Conservation (phyloP, 2,329 filamentous ascomycete species). For the Fusarium sp. region DNA sequence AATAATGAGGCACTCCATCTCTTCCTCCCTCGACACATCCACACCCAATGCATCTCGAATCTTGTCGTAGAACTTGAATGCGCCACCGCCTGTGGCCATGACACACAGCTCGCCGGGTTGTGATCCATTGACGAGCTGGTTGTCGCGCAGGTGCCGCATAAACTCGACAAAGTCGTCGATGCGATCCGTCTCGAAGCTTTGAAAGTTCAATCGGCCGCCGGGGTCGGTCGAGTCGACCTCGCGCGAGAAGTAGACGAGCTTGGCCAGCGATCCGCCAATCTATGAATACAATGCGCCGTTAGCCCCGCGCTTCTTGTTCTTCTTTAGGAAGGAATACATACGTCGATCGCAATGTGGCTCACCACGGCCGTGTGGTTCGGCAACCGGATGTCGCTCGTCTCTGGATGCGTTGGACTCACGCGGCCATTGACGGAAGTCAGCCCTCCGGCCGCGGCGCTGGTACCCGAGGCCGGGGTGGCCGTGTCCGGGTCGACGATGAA, state of each 20-base stretch:
- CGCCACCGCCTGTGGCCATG: slow-evolving; percentile 95
- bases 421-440: slow-evolving; percentile 53
- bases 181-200: slow-evolving; percentile 94
- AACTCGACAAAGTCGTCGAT: slow-evolving; percentile 96
- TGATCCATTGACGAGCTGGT: slow-evolving; percentile 83
- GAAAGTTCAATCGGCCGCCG: slow-evolving; percentile 92
- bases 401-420: slow-evolving; percentile 65
- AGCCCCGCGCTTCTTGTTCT: slow-evolving; percentile 24
- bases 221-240: slow-evolving; percentile 83
- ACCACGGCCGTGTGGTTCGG: slow-evolving; percentile 96
- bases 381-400: slow-evolving; percentile 93
- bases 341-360: slow-evolving; percentile 96
- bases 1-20: slow-evolving; percentile 98
- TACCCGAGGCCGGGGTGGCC: slow-evolving; percentile 59
- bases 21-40: slow-evolving; percentile 91
- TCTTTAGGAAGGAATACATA: slow-evolving; percentile 60
- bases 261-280: slow-evolving; percentile 96
- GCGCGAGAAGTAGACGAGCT: slow-evolving; percentile 96
- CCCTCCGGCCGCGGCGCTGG: slow-evolving; percentile 35
- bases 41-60: slow-evolving; percentile 86
- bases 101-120: slow-evolving; percentile 81
- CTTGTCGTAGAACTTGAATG: slow-evolving; percentile 96
- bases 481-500: slow-evolving; percentile 92
- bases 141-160: slow-evolving; percentile 85
- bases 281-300: slow-evolving; percentile 52